phyloP scores from a whole-genome alignment of 345 rosid genomes.

The Eucalyptus virginea region DNA sequence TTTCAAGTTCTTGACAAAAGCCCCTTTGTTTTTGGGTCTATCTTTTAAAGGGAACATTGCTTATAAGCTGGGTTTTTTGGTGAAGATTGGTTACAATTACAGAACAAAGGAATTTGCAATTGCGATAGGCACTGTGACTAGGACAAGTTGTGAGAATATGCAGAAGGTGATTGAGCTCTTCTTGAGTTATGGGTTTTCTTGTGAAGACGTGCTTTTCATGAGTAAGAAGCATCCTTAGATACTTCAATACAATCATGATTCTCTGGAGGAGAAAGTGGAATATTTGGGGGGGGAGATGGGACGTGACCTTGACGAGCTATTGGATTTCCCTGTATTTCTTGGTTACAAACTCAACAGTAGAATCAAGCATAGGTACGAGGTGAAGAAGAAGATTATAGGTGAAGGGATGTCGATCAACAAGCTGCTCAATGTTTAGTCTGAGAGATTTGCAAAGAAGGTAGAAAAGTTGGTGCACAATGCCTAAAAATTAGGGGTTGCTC shows the following conservation, averaged over 20 bases:
- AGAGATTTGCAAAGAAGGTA: too few relatives aligned
- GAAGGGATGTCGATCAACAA: too few relatives aligned
- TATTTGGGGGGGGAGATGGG: too few relatives aligned
- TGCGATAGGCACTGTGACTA: slow-evolving; percentile 62
- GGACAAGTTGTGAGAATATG: slow-evolving; percentile 70
- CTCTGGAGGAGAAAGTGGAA: slow-evolving; percentile 40
- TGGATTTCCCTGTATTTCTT: too few relatives aligned
- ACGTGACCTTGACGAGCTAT: too few relatives aligned
- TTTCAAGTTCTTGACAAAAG: slow-evolving; percentile 58
- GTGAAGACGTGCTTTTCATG: slow-evolving; percentile 41
- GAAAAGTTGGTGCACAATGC: too few relatives aligned
- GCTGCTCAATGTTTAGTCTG: too few relatives aligned
- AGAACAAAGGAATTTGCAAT: slow-evolving; percentile 43
- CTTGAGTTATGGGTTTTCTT: slow-evolving; percentile 46
- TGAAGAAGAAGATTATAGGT: too few relatives aligned
- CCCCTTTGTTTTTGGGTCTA: slow-evolving; percentile 53
- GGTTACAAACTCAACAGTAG: too few relatives aligned
- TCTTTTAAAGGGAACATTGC: slow-evolving; percentile 45
- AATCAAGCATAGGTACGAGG: too few relatives aligned
- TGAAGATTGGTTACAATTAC: slow-evolving; percentile 53
- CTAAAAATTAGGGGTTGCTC: too few relatives aligned
- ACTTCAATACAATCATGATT: slow-evolving; percentile 41
- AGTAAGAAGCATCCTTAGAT: slow-evolving; percentile 77
- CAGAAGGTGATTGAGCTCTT: slow-evolving; percentile 66
- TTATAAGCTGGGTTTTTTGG: slow-evolving; percentile 49